Evolutionary conservation across 495 filamentous ascomycete species (phyloP), one percentile per base, ranked within the genome.

Genomic region (Penicillium coprophilum): DNA sequence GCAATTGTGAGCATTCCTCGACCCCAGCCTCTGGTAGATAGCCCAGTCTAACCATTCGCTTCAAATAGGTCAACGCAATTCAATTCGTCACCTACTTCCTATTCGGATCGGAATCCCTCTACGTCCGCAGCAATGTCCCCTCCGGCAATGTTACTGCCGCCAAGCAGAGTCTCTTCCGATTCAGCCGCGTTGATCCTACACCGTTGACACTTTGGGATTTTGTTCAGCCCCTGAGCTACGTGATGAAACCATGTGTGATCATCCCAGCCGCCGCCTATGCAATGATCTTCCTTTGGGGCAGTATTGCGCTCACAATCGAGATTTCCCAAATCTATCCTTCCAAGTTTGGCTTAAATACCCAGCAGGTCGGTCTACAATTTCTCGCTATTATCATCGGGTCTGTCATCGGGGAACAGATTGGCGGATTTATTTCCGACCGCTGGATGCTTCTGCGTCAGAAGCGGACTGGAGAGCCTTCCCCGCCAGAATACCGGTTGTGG

Each of bases 391-490:
- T 85, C n/a, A 70, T 84, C 27, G 82, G 82, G 3, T 76, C 78
- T 3, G 57, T 84, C 6, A 65, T 85, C 4, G 82, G 82, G 21
- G 81, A 84, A 62, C 81, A 83, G 53, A 64, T 85, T 20, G 80
- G 79, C 20, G 82, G 82, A 2, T 57, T 68, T 11, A 61, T 76
- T 27, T 81, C 76, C 20, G 82, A 84, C 53, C 63, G 60, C 1
- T 84, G 78, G 77, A 83, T 85, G 77, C 45, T 56, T 50, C 3
- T 62, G 55, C 34, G 62, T 55, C 36, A 67, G 65, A 50, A 66
- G 56, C 46, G 67, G 49, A 17, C 57, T 56, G 19, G 56, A 27
- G 50, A 56, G 11, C 62, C 55, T 13, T 70, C 73, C 0, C 60
- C 64, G 3, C 74, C 80, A 0, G 79, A 82, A 55, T 76, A 67